phyloP scores from a whole-genome alignment of 108 stramenopile species.

The Seminavis robusta region DNA sequence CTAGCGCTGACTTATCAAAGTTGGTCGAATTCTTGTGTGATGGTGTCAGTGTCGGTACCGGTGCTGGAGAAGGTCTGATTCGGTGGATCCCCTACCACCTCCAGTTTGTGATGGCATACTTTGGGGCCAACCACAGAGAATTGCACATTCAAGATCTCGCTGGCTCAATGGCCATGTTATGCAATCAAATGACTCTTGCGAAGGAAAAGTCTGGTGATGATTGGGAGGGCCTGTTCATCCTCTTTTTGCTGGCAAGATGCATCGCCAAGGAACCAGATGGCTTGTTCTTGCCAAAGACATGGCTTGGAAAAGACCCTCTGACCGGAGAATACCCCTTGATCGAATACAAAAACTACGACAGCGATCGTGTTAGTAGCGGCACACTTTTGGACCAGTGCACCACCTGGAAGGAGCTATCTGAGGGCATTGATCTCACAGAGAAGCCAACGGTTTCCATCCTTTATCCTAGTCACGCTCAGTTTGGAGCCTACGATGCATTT shows the following conservation, averaged over 20 bases:
- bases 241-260: background rate
- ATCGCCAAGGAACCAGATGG: background rate
- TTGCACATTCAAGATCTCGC: background rate
- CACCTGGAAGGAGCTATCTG: too few relatives aligned
- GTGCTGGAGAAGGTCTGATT: background rate
- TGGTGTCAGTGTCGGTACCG: background rate
- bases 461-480: background rate
- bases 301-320: too few relatives aligned
- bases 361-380: too few relatives aligned
- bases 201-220: constrained; percentile 4
- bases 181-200: background rate
- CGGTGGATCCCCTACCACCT: constrained; percentile 1
- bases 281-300: background rate
- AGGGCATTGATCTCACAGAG: too few relatives aligned
- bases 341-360: too few relatives aligned
- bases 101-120: background rate
- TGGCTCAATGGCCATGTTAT: background rate
- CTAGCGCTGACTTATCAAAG: too few relatives aligned
- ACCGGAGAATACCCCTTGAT: too few relatives aligned
- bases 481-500: background rate
- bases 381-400: too few relatives aligned
- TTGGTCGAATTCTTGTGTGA: background rate
- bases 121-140: background rate
- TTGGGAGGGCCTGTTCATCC: constrained; percentile 3
- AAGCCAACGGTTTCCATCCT: background rate